Evolutionary conservation across 257 asterid species (phyloP), one percentile per base, ranked within the genome.

Genomic region (Rubia yunnanensis): DNA sequence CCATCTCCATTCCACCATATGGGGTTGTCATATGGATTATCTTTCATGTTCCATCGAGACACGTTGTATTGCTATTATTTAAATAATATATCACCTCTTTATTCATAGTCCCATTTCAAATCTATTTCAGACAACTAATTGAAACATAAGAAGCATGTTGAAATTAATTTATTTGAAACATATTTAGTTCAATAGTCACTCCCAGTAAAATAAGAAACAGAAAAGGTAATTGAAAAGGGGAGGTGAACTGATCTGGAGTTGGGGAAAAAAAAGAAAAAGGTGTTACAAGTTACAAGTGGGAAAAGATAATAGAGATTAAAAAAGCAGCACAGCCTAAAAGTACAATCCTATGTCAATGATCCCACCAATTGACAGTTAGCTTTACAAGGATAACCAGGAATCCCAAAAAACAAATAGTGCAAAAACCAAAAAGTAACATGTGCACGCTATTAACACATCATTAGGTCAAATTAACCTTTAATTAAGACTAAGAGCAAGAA

Each of bases 381-480:
- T 80, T 79, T 77, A 77, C 76, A 74, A 49, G 60, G 74, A 81
- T 72, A 73, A 82, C 75, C 50, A 59, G 72, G 41, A 76, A 58
- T 71, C 76, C 55, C 62, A 78, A 82, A 82, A 80, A 87, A 76
- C 80, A 77, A 84, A n/a, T 18, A 82, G 86, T 78, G 72, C 22
- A 36, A 69, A 53, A 62, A n/a, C n/a, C 62, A 64, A 74, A 60
- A 65, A 76, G 75, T 57, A 71, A 64, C 38, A 66, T 63, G 69
- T 64, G 61, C 70, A 58, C 74, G 75, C 85, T 77, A 74, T 73
- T 65, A 52, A 76, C 69, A 70, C 81, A 88, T 91, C 78, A 84
- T 84, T 83, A 61, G 81, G 88, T 86, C 88, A 86, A 87, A 87
- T 80, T 75, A 81, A 73, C 72, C 77, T 68, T 73, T 73, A 78